Percentiles rank a stretch among this genome's conserved stretches.
Conservation (phyloP, 2,329 filamentous ascomycete genomes). For the Botrytis squamosa region DNA sequence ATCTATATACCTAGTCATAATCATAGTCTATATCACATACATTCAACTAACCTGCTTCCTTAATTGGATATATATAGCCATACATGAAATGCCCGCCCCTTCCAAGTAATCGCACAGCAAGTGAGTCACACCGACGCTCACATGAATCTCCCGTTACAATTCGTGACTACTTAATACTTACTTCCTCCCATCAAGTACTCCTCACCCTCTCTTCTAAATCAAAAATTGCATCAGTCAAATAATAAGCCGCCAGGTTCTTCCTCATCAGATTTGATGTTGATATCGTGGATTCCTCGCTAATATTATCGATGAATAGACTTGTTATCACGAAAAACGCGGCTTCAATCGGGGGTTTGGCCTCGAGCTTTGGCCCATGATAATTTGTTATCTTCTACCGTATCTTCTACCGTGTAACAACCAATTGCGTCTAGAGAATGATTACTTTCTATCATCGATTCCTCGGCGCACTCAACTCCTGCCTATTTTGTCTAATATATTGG, state of each 20-base stretch:
- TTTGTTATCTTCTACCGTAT: background rate
- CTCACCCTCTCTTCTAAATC: background rate
- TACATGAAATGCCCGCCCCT: too few relatives aligned
- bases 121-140: background rate
- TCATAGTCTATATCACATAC: background rate
- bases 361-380: background rate
- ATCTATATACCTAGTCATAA: background rate
- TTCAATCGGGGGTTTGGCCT: background rate
- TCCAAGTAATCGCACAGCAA: background rate
- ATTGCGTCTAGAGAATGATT: background rate
- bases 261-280: too few relatives aligned
- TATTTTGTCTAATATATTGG: background rate
- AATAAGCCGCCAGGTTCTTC: background rate
- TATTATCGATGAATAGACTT: background rate
- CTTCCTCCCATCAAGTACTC: background rate
- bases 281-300: background rate
- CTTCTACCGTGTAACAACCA: background rate
- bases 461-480: conserved; percentile 4
- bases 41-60: accelerated
- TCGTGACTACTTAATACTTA: background rate
- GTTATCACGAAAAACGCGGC: background rate
- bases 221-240: background rate
- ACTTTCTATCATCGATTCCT: background rate
- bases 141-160: background rate
- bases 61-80: background rate